Evolutionary conservation across 2,329 filamentous ascomycete genomes (phyloP).

Genomic region (Fusarium mexicanum): DNA sequence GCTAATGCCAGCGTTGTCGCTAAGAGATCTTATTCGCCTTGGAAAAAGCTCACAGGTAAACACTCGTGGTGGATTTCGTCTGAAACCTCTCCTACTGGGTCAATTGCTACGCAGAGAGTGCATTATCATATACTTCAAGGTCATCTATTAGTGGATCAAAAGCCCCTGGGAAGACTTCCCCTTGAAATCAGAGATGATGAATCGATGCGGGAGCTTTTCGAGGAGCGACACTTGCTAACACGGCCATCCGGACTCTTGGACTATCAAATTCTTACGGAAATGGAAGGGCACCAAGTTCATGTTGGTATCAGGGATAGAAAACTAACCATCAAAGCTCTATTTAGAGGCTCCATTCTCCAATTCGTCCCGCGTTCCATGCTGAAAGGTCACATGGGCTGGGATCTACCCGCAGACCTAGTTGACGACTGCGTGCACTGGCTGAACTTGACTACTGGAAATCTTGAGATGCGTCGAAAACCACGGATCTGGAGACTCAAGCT

Average conservation of each 20-base stretch:
- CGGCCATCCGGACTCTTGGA: slow-evolving; percentile 65
- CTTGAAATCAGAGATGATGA: slow-evolving; percentile 56
- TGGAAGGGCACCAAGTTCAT: slow-evolving; percentile 54
- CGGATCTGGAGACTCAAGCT: slow-evolving; percentile 42
- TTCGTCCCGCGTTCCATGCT: slow-evolving; percentile 49
- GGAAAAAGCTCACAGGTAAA: not conserved
- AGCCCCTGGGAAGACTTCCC: slow-evolving; percentile 59
- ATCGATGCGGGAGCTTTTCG: slow-evolving; percentile 62
- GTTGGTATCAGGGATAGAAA: slow-evolving; percentile 57
- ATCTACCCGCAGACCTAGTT: slow-evolving; percentile 62
- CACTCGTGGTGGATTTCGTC: slow-evolving; percentile 17
- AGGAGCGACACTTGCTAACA: slow-evolving; percentile 59
- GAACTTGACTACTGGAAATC: slow-evolving; percentile 49
- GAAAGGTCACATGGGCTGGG: slow-evolving; percentile 43
- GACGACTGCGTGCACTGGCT: slow-evolving; percentile 69
- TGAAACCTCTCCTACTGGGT: not conserved
- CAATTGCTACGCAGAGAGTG: slow-evolving; percentile 30
- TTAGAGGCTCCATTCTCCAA: slow-evolving; percentile 40
- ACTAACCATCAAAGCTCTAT: slow-evolving; percentile 57
- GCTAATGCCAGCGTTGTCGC: not conserved
- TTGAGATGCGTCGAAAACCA: slow-evolving; percentile 63
- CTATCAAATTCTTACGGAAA: slow-evolving; percentile 50
- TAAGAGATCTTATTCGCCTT: not conserved
- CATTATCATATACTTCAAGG: slow-evolving; percentile 49
- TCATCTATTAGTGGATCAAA: slow-evolving; percentile 50